Evolutionary conservation across 768 basidiomycete species (phyloP), one percentile per base, ranked within the genome.

Genomic region (Gymnopilus junonius): DNA sequence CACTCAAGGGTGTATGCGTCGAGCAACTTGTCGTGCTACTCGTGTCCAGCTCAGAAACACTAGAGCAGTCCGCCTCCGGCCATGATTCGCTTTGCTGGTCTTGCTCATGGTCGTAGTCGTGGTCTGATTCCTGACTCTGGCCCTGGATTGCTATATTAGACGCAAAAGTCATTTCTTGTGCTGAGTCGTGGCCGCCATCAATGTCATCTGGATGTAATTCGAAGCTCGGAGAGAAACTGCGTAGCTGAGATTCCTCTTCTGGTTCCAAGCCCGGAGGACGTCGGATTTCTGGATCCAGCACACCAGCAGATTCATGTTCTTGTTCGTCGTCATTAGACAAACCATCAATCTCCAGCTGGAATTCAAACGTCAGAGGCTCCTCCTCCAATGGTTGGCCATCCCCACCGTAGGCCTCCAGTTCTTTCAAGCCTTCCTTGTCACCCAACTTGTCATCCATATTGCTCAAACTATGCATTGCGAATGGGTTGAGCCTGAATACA

Each of bases 401-500:
- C 57, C 83, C 81, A 58, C 74, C 77, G 81, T 82, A 84, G 8
- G 80, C 80, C 39, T 80, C 77, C 3, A 73, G 70, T 31, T 79
- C 81, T 14, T 59, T 60, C 17, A 39, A 17, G 25, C 65, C 58
- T 21, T 61, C 61, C 11, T 35, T 42, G 14, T 61, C 66, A 11
- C 39, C 63, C 46, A 32, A 8, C 35, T 58, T 45, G 21, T 62
- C 62, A 7, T 48, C 55, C 20, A 48, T 58, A 23, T 65, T 63
- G 63, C 70, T 70, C 45, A 73, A 55, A 61, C 79, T 85, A 65
- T 90, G 86, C 77, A 87, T 85, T 23, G 90, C 83, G 67, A 93
- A 93, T 0, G 90, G 90, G 73, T 92, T 89, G 67, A 92, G 81
- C 8, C 91, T 83, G 73, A 93, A 91, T 21, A 87, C 85, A 43